These are phyloP conservation scores for Prunus yedoensis DNA, from an alignment of 331 rosid genomes.

Conservation along the genomic window DNA sequence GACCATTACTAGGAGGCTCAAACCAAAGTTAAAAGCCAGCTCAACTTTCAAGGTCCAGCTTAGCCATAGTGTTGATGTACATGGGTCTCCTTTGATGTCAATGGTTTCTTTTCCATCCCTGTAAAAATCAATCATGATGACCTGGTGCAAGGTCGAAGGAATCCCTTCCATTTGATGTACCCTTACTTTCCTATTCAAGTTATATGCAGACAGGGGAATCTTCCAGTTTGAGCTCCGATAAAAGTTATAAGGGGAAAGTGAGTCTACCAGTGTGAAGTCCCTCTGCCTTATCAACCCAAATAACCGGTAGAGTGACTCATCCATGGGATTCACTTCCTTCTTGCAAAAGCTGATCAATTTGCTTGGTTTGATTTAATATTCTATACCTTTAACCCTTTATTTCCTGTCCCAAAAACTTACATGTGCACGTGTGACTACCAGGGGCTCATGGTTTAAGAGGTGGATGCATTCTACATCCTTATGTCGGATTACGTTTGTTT, in stretches of 20 bases:
- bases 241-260: not conserved
- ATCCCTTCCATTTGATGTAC: not conserved
- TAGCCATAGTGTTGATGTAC: no score
- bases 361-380: not conserved
- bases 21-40: no score
- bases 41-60: no score
- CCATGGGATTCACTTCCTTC: not conserved
- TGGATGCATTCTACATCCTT: not conserved
- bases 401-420: not conserved
- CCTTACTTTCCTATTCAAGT: not conserved
- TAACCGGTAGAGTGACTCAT: not conserved
- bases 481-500: not conserved
- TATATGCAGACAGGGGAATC: not conserved
- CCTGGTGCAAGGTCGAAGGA: constrained; percentile 5
- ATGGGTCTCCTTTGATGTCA: not conserved
- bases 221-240: no score
- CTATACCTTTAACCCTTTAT: not conserved
- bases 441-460: not conserved
- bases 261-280: not conserved
- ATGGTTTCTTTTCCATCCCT: not conserved
- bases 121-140: not conserved
- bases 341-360: not conserved
- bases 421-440: not conserved
- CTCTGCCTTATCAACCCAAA: not conserved
- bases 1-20: no score